Percentiles rank a stretch among this genome's conserved stretches.
These are phyloP conservation scores for Apiospora pterosperma DNA, from an alignment of 2,329 filamentous ascomycete species.

Conservation along the genomic window DNA sequence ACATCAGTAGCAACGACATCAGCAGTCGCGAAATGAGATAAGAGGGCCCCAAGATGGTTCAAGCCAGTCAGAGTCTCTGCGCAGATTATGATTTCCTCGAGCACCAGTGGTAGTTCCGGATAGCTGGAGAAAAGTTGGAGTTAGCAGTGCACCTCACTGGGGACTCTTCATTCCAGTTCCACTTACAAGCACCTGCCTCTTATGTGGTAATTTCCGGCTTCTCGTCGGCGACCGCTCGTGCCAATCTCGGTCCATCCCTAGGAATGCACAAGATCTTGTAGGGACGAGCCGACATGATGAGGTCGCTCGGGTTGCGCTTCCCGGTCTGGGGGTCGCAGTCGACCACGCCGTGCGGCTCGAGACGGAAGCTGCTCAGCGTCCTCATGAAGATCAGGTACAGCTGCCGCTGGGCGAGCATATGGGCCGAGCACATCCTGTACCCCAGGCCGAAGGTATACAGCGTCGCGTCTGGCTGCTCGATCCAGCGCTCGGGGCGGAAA, in stretches of 20 bases:
- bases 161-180: not conserved
- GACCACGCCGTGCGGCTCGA: slow-evolving; percentile 17
- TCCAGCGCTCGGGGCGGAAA: slow-evolving; percentile 23
- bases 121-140: too few relatives aligned
- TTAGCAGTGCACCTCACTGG: too few relatives aligned
- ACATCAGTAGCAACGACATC: not conserved
- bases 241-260: slow-evolving; percentile 15
- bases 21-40: not conserved
- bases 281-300: slow-evolving; percentile 22
- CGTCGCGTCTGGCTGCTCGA: slow-evolving; percentile 20
- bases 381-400: slow-evolving; percentile 28
- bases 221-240: not conserved
- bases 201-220: not conserved
- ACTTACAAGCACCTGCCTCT: too few relatives aligned
- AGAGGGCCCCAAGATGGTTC: not conserved
- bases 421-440: slow-evolving; percentile 25
- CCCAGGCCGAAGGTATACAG: slow-evolving; percentile 25
- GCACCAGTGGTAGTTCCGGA: not conserved
- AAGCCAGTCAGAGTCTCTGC: not conserved
- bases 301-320: slow-evolving; percentile 23
- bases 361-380: slow-evolving; percentile 20
- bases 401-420: slow-evolving; percentile 24
- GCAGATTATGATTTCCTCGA: not conserved
- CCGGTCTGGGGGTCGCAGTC: slow-evolving; percentile 22
- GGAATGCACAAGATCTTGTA: slow-evolving; percentile 22